Conservation (phyloP, 257 asterid species). For the Paulownia fortunei region DNA sequence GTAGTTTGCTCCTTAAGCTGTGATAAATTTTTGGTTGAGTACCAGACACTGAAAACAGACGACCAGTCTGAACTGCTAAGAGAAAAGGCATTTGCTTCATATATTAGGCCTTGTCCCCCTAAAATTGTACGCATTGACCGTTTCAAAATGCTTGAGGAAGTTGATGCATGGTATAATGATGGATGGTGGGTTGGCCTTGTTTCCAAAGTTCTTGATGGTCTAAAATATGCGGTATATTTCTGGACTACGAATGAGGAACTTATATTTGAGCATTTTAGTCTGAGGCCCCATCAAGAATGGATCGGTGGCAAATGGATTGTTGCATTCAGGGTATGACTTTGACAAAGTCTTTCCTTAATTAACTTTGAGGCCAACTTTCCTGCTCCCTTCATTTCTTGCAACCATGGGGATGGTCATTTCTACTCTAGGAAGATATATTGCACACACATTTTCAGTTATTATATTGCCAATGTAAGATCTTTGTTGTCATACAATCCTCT, state of each 20-base stretch:
- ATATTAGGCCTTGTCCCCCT: conserved; percentile 69
- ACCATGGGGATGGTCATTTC: background rate
- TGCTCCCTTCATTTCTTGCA: conserved; percentile 4
- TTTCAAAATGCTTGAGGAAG: conserved; percentile 59
- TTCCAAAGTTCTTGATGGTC: conserved; percentile 51
- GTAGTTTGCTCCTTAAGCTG: conserved; percentile 38
- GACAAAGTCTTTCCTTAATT: background rate
- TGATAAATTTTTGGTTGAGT: conserved; percentile 55
- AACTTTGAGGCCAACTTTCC: background rate
- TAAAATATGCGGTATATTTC: conserved; percentile 57
- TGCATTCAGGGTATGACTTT: conserved; percentile 46
- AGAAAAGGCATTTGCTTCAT: conserved; percentile 46
- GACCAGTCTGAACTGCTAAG: conserved; percentile 49
- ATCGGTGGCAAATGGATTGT: conserved; percentile 62
- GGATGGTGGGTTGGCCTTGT: conserved; percentile 86
- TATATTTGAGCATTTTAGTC: conserved; percentile 40
- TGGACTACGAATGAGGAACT: conserved; percentile 59
- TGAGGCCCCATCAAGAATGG: conserved; percentile 81
- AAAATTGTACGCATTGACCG: conserved; percentile 34
- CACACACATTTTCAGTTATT: background rate
- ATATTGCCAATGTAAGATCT: background rate
- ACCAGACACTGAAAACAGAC: conserved; percentile 58
- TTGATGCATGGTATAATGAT: conserved; percentile 73
- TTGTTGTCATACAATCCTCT: conserved; percentile 11
- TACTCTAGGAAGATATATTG: background rate